phyloP scores from a whole-genome alignment of 2,329 filamentous ascomycete genomes.

The Coniochaeta hoffmannii region DNA sequence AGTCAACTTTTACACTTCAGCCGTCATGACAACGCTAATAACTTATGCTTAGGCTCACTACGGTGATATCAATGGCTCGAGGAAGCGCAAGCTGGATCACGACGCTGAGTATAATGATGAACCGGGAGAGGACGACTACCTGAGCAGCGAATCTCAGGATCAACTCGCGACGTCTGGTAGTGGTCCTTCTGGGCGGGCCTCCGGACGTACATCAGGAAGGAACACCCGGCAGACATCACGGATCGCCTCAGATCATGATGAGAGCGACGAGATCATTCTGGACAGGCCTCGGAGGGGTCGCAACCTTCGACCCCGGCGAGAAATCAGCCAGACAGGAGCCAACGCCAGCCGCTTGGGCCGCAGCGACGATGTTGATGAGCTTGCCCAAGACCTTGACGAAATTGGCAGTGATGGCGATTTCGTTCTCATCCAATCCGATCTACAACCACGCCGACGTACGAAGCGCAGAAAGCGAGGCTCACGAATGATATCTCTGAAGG shows the following conservation, averaged over 20 bases:
- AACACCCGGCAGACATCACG: background rate
- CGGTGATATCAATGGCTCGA: background rate
- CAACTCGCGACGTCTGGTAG: too few species aligned
- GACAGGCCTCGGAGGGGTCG: background rate
- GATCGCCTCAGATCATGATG: background rate
- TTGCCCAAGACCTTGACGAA: slow-evolving; percentile 19
- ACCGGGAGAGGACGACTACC: background rate
- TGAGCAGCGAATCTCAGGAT: background rate
- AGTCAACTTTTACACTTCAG: background rate
- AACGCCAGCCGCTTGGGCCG: background rate
- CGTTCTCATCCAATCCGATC: slow-evolving; percentile 19
- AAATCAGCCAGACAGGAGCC: background rate
- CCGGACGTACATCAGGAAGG: background rate
- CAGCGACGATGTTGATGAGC: slow-evolving; percentile 20
- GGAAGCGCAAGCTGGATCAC: background rate
- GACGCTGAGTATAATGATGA: background rate
- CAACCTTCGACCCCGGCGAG: background rate
- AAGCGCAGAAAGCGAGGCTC: slow-evolving; percentile 7
- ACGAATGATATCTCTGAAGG: background rate
- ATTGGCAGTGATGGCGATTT: slow-evolving; percentile 15
- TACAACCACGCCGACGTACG: slow-evolving; percentile 11
- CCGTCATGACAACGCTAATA: background rate
- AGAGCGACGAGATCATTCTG: background rate
- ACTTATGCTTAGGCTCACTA: background rate
- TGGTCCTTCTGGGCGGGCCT: background rate